phyloP scores from a whole-genome alignment of 2,329 filamentous ascomycete genomes.

The Purpureocillium takamizusanense region DNA sequence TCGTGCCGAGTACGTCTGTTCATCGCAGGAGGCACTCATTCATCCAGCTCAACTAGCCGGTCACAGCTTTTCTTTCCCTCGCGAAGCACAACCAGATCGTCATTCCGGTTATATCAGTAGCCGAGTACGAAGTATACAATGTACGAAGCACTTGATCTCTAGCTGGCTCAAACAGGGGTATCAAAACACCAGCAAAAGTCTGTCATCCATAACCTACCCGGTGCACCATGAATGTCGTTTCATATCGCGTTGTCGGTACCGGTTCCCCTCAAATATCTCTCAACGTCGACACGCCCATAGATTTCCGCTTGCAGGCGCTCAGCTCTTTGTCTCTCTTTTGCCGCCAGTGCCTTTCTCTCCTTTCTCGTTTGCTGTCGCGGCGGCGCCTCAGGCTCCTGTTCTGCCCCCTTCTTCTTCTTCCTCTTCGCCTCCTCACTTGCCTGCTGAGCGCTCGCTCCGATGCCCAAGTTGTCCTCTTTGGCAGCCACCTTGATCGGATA shows the following conservation, averaged over 20 bases:
- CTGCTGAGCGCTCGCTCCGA: conserved; percentile 44
- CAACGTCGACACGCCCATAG: conserved; percentile 65
- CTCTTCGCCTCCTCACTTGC: conserved; percentile 16
- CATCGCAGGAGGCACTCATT: too few species aligned
- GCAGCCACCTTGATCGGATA: conserved; percentile 63
- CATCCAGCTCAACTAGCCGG: too few species aligned
- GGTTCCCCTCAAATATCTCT: conserved; percentile 56
- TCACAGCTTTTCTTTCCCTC: too few species aligned
- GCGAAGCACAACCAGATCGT: too few species aligned
- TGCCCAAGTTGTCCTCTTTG: conserved; percentile 67
- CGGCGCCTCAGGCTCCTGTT: too few species aligned
- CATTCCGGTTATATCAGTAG: too few species aligned
- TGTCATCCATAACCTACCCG: too few species aligned
- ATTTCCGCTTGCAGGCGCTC: conserved; percentile 62
- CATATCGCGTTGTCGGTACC: background rate
- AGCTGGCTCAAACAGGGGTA: too few species aligned
- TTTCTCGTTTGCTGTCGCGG: conserved; percentile 52
- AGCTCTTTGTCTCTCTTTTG: conserved; percentile 44
- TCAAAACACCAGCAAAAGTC: background rate
- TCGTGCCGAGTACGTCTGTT: too few species aligned
- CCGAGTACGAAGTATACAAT: too few species aligned
- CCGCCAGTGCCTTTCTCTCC: conserved; percentile 35
- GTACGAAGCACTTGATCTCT: too few species aligned
- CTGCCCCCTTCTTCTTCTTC: conserved; percentile 32
- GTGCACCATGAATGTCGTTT: too few species aligned